A percentile compares a stretch with the other conserved stretches of the same genome.
phyloP scores from a whole-genome alignment of 2,329 filamentous ascomycete genomes.

The Trichoderma cornu-damae region DNA sequence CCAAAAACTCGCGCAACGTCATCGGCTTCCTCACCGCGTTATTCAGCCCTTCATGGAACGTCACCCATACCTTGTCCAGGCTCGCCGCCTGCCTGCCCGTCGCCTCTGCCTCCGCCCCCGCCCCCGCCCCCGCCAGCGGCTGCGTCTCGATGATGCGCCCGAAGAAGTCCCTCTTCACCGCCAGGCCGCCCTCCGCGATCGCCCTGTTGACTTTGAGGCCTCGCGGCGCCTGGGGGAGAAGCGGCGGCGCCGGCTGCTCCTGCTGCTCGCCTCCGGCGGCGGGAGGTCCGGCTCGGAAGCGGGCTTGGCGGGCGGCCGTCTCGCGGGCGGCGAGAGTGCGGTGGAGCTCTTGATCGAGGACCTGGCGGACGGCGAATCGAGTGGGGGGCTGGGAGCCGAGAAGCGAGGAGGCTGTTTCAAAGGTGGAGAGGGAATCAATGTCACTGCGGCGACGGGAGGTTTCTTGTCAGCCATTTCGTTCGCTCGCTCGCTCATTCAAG shows the following conservation, averaged over 20 bases:
- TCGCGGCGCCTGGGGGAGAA: neutral
- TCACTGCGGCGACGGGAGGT: constrained; percentile 43
- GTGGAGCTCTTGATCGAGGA: constrained; percentile 83
- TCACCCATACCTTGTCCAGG: constrained; percentile 71
- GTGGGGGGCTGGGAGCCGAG: constrained; percentile 62
- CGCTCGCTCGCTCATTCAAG: too few relatives aligned
- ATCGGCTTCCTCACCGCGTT: constrained; percentile 90
- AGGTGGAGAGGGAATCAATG: constrained; percentile 73
- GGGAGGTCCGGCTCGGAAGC: constrained; percentile 51
- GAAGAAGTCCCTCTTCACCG: constrained; percentile 77
- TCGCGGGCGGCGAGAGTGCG: constrained; percentile 65
- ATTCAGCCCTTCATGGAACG: constrained; percentile 82
- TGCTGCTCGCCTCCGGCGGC: constrained; percentile 21
- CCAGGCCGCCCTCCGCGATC: neutral
- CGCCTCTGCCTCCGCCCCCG: constrained; percentile 37
- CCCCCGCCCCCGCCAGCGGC: constrained; percentile 38
- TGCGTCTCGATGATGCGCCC: constrained; percentile 59
- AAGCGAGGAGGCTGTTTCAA: constrained; percentile 59
- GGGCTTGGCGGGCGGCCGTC: constrained; percentile 59
- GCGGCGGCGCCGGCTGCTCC: too few relatives aligned
- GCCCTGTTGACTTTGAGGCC: constrained; percentile 35
- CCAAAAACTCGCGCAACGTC: constrained; percentile 71
- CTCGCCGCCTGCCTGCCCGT: constrained; percentile 37
- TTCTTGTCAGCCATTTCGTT: neutral
- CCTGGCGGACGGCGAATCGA: constrained; percentile 88